Percentiles rank a stretch among this genome's conserved stretches.
These are phyloP conservation scores for Talaromyces piceae DNA, from an alignment of 2,329 filamentous ascomycete genomes.

Conservation along the genomic window DNA sequence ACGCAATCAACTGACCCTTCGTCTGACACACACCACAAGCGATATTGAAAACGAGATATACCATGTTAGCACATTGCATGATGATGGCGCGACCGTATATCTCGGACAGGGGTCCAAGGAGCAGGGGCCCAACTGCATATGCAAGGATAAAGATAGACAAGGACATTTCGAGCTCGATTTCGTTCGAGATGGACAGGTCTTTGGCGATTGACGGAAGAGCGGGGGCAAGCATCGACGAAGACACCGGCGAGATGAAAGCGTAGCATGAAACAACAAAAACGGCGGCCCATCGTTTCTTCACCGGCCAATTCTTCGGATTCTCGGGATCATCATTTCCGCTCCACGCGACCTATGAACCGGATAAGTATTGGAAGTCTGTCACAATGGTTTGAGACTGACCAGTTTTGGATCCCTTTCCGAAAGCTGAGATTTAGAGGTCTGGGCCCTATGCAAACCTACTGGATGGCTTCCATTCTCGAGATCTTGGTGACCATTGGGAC, in stretches of 20 bases:
- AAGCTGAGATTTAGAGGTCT: conserved; percentile 6
- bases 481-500: background rate
- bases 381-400: background rate
- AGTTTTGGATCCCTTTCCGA: conserved; percentile 8
- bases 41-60: conserved; percentile 53
- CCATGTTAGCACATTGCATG: conserved; percentile 48
- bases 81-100: conserved; percentile 50
- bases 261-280: conserved; percentile 50
- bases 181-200: conserved; percentile 46
- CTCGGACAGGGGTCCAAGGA: conserved; percentile 48
- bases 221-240: conserved; percentile 53
- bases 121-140: conserved; percentile 47
- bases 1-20: conserved; percentile 48
- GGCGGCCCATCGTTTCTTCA: conserved; percentile 50
- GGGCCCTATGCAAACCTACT: background rate
- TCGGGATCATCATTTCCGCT: conserved; percentile 45
- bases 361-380: background rate
- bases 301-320: conserved; percentile 49
- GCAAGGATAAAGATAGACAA: conserved; percentile 52
- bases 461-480: conserved; percentile 3
- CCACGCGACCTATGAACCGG: conserved; percentile 36
- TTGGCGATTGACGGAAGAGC: conserved; percentile 45
- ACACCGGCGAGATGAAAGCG: conserved; percentile 57
- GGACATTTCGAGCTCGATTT: conserved; percentile 40
- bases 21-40: conserved; percentile 51